Percentiles rank a stretch among this genome's conserved stretches.
Conservation (phyloP, 1,284 basidiomycete genomes). For the Veloboletus limbatus region DNA sequence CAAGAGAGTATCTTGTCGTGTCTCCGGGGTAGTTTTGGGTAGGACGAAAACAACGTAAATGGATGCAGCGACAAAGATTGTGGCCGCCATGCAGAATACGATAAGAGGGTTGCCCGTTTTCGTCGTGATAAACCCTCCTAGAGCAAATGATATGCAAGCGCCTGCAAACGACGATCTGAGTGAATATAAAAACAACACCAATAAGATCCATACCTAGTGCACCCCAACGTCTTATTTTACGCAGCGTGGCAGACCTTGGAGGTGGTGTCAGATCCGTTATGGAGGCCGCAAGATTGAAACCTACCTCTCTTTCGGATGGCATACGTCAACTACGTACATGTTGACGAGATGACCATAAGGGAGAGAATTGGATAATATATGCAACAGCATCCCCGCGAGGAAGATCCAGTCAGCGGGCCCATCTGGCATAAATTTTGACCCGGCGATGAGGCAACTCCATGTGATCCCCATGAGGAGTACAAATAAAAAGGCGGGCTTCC, state of each 20-base stretch:
- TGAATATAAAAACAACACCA: no score
- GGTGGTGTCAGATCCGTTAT: no score
- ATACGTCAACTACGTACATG: constrained; percentile 32
- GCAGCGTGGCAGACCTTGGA: no score
- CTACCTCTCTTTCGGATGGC: constrained; percentile 30
- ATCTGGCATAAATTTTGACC: constrained; percentile 15
- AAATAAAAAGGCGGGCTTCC: constrained; percentile 31
- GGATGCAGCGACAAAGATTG: constrained; percentile 18
- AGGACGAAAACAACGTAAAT: constrained; percentile 25
- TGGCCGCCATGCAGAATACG: constrained; percentile 26
- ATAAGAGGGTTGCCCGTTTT: constrained; percentile 22
- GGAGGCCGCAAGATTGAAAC: no score
- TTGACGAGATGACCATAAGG: constrained; percentile 24
- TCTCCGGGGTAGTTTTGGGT: constrained; percentile 33
- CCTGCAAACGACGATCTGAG: no score
- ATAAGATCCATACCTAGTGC: no score
- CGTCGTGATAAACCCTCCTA: constrained; percentile 33
- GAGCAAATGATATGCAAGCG: constrained; percentile 23
- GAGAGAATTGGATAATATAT: constrained; percentile 12
- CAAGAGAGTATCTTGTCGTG: constrained; percentile 20
- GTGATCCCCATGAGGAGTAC: constrained; percentile 15
- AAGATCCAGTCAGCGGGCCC: constrained; percentile 16
- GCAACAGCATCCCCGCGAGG: constrained; percentile 17
- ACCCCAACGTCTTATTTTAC: no score
- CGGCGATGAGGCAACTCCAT: constrained; percentile 19